Percentiles rank a stretch among this genome's conserved stretches.
These are phyloP conservation scores for Metarhizium robertsii DNA, from an alignment of 2,329 filamentous ascomycete species.

Conservation along the genomic window DNA sequence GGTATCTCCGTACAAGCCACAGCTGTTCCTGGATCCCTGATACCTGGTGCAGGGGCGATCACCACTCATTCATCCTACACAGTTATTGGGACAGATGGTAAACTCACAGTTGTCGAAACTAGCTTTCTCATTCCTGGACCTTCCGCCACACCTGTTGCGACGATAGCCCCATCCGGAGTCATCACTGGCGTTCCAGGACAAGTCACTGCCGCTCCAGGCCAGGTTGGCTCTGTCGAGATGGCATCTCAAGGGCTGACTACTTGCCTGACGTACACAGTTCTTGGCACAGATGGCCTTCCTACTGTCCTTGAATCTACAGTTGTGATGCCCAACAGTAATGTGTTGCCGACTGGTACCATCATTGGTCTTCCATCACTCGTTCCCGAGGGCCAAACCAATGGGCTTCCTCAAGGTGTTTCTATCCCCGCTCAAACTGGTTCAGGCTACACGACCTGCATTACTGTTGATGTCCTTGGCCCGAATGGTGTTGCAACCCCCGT, in stretches of 20 bases:
- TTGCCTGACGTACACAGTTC: conserved; percentile 20
- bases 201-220: conserved; percentile 8
- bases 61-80: conserved; percentile 20
- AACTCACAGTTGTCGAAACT: conserved; percentile 18
- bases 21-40: conserved; percentile 3
- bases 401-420: conserved; percentile 12
- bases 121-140: conserved; percentile 15
- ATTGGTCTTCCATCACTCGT: conserved; percentile 10
- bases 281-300: conserved; percentile 18
- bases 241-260: conserved; percentile 13
- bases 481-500: conserved; percentile 22
- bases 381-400: conserved; percentile 6
- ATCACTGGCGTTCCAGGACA: conserved; percentile 15
- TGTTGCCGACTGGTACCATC: conserved; percentile 10
- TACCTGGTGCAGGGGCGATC: conserved; percentile 9
- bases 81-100: conserved; percentile 17
- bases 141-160: conserved; percentile 6
- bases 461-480: conserved; percentile 20
- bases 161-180: conserved; percentile 9
- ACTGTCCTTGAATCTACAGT: conserved; percentile 23
- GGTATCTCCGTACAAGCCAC: conserved; percentile 5
- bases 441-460: conserved; percentile 19
- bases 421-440: conserved; percentile 7
- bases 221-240: background rate
- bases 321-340: conserved; percentile 14